Evolutionary conservation across 2,329 filamentous ascomycete genomes (phyloP), one percentile per base, ranked within the genome.

Genomic region (Xylariales sp.): DNA sequence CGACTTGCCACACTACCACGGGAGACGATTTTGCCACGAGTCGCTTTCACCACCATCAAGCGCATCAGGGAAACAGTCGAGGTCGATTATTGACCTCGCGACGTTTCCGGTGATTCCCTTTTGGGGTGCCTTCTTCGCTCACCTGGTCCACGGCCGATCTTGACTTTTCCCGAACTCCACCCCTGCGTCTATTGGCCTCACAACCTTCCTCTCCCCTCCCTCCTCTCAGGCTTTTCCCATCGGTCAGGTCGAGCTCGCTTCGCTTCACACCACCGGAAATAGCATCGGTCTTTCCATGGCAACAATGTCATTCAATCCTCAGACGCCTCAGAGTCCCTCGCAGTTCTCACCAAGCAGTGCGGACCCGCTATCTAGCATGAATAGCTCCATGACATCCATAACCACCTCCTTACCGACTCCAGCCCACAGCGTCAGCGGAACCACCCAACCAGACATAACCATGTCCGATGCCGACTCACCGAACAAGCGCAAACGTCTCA

Each of bases 281-380:
- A n/a, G n/a, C n/a, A n/a, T n/a, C n/a, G n/a, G n/a, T n/a, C n/a
- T n/a, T n/a, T 60, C 61, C 56, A 62, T 59, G 55, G 60, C 63
- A 67, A 74, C 63, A 62, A 82, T 82, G 78, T 79, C 76, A 66
- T 80, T 77, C 70, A 78, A 82, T 61, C 79, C 79, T 54, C 78
- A 78, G 56, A 83, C 79, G 53, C 80, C 80, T 59, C 78, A 82
- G 70, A 83, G 79, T 61, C 79, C 79, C 58, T 80, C 76, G 58
- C 75, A 80, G 59, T 69, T 73, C 57, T 80, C 75, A 51, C 73
- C 75, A 49, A 73, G 67, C 53, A 74, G 69, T 51, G 72, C 68
- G 58, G 74, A 76, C 54, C 65, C 64, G 51, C 65, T 63, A 53
- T 67, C 66, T 45, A 76, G 70, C 65, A 66, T 69, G 58, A 69